These are phyloP conservation scores for Petrea volubilis DNA, from an alignment of 257 asterid genomes.

Conservation along the genomic window DNA sequence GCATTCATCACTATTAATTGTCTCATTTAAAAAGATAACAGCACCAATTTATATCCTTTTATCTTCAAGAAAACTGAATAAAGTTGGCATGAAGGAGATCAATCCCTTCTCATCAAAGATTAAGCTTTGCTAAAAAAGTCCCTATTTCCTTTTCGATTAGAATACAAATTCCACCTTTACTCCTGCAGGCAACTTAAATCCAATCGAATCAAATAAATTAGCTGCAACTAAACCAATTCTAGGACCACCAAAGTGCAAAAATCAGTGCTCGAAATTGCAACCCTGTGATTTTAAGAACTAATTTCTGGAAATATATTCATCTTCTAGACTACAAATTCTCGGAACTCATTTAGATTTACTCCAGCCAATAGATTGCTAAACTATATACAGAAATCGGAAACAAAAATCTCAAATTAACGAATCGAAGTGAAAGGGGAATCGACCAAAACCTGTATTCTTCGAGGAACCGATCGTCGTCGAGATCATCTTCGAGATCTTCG, in stretches of 20 bases:
- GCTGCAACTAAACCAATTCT: not conserved
- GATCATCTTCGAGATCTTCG: slow-evolving; percentile 92
- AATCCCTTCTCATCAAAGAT: slow-evolving; percentile 5
- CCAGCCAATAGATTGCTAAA: not conserved
- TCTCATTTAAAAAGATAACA: not conserved
- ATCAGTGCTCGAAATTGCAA: not conserved
- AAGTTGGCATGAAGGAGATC: not conserved
- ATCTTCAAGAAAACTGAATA: slow-evolving; percentile 2
- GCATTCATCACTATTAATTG: not conserved
- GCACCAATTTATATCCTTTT: not conserved
- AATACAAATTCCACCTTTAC: not conserved
- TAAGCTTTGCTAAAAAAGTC: not conserved
- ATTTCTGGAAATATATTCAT: not conserved
- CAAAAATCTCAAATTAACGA: not conserved
- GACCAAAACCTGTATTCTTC: slow-evolving; percentile 81
- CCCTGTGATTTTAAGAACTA: not conserved
- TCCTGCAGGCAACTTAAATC: not conserved
- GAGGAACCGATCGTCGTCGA: slow-evolving; percentile 89
- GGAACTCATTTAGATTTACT: not conserved
- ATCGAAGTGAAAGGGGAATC: not conserved
- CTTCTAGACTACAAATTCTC: not conserved
- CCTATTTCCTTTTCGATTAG: not conserved
- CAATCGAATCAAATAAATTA: not conserved
- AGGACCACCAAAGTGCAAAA: not conserved
- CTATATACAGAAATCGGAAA: not conserved